These are phyloP conservation scores for Raphanus raphanistrum DNA, from an alignment of 345 rosid species.

Conservation along the genomic window DNA sequence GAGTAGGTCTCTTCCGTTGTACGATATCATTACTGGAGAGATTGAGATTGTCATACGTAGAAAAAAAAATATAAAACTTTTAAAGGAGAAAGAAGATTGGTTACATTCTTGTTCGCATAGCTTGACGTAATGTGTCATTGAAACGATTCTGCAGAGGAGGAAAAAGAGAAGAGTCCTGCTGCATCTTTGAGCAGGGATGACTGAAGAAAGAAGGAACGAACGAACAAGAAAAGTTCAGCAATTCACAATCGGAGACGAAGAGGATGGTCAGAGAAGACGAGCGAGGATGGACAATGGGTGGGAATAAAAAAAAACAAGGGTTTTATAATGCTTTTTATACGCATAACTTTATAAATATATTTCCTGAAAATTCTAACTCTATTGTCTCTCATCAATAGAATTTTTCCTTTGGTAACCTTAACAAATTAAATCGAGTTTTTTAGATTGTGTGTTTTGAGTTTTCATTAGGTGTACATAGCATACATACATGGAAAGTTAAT, in stretches of 20 bases:
- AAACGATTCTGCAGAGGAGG: not conserved
- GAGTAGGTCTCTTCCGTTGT: not conserved
- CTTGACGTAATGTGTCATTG: not conserved
- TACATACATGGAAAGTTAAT: not conserved
- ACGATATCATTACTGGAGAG: not conserved
- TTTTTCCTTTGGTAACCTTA: not conserved
- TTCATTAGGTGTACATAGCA: not conserved
- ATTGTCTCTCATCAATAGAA: not conserved
- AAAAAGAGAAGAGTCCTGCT: not conserved
- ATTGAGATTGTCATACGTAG: not conserved
- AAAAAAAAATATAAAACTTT: not conserved
- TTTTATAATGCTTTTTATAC: not conserved
- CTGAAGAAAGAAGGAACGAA: not conserved
- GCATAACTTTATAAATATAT: not conserved
- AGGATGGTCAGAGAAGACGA: not conserved
- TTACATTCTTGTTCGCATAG: conserved; percentile 5
- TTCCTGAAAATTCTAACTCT: not conserved
- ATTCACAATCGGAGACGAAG: not conserved
- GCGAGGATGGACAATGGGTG: not conserved
- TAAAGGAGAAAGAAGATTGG: not conserved
- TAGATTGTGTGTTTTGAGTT: not conserved
- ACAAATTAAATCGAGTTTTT: not conserved
- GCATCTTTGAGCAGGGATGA: not conserved
- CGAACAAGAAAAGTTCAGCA: not conserved
- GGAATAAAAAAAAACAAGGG: not conserved